These are phyloP conservation scores for Chaetomium globosum DNA, from an alignment of 2,329 filamentous ascomycete genomes.

Conservation along the genomic window DNA sequence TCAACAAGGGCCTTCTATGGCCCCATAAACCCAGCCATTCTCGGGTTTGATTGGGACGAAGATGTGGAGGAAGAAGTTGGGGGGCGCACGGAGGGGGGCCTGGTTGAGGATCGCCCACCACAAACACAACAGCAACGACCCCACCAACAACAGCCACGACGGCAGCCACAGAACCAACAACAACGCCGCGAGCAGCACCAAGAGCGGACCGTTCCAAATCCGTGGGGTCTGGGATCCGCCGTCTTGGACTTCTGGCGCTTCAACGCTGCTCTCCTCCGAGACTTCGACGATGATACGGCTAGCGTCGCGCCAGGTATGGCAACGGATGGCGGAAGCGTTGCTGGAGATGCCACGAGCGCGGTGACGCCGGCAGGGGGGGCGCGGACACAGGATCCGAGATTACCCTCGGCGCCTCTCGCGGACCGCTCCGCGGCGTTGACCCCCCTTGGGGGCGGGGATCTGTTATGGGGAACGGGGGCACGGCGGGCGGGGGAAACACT, in stretches of 20 bases:
- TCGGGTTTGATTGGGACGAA: conserved; percentile 41
- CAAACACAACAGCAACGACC: not conserved
- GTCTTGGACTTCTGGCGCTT: conserved; percentile 22
- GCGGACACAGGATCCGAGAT: not conserved
- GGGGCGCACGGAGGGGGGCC: not conserved
- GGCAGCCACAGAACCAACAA: not conserved
- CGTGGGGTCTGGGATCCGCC: not conserved
- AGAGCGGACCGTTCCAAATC: not conserved
- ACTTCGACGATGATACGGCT: conserved; percentile 18
- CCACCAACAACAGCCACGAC: not conserved
- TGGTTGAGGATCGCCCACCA: not conserved
- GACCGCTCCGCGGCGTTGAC: too few species aligned
- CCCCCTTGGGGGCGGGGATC: not conserved
- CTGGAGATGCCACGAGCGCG: not conserved
- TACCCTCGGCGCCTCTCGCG: too few species aligned
- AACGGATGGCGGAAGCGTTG: conserved; percentile 11
- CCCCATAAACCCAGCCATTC: conserved; percentile 40
- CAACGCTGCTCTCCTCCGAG: conserved; percentile 26
- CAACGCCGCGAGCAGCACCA: not conserved
- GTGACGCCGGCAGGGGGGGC: not conserved
- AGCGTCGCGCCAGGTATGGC: not conserved
- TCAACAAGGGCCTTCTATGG: conserved; percentile 37
- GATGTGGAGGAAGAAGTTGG: conserved; percentile 18
- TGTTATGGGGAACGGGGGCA: not conserved
- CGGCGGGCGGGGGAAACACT: not conserved